phyloP scores from a whole-genome alignment of 176 grass and related monocot species.

The sorghum (Sorghum bicolor) region DNA sequence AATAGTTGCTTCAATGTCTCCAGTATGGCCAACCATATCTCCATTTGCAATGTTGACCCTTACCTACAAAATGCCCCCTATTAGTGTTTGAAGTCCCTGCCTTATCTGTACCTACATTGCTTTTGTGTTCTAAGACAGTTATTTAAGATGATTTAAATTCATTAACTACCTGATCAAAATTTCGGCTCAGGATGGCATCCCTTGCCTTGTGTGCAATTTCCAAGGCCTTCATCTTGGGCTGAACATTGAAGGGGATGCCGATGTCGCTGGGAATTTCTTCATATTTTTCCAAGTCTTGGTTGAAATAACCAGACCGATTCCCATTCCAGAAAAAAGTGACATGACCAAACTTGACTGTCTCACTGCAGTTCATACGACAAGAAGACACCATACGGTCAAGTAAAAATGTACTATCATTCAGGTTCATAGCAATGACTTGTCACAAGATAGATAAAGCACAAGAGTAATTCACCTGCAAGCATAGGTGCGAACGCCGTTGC shows the following conservation, averaged over 20 bases:
- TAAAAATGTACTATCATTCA: background rate
- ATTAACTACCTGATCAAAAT: constrained; percentile 69
- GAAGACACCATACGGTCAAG: background rate
- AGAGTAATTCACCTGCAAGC: constrained; percentile 71
- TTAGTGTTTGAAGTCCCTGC: background rate
- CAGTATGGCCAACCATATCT: constrained; percentile 94
- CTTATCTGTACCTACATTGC: background rate
- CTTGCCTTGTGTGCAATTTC: constrained; percentile 80
- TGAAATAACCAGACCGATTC: constrained; percentile 93
- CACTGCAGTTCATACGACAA: constrained; percentile 40
- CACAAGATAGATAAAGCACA: background rate
- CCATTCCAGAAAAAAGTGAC: constrained; percentile 99
- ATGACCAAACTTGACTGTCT: constrained; percentile 94
- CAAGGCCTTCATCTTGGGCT: constrained; percentile 90
- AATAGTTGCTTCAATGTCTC: constrained; percentile 84
- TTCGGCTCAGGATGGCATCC: constrained; percentile 73
- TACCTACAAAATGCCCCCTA: constrained; percentile 36
- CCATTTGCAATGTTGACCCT: constrained; percentile 83
- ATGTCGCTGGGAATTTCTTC: constrained; percentile 86
- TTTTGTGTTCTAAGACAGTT: background rate
- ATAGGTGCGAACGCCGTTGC: constrained; percentile 67
- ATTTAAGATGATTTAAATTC: background rate
- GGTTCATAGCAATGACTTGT: background rate
- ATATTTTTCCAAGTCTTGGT: constrained; percentile 64
- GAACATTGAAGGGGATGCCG: constrained; percentile 77